Base-by-base conservation (phyloP, 441 rosid genomes). In the Omphalea diandra region DNA sequence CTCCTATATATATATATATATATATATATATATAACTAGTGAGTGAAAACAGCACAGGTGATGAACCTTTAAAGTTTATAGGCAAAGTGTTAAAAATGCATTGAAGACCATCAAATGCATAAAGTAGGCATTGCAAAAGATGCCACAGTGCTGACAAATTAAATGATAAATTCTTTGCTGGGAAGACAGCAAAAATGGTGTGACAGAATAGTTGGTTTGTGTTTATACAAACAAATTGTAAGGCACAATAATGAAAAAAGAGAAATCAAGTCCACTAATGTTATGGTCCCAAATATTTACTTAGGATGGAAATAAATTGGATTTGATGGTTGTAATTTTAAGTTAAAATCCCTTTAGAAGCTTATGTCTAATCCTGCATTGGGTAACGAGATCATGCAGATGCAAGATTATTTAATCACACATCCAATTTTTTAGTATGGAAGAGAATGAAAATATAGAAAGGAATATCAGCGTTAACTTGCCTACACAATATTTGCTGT, bases 1-100 rank as follows among this genome's bases (percentile, higher is more conserved):
- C n/a, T n/a, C n/a, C n/a, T n/a, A n/a, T n/a, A n/a, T n/a, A n/a
- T n/a, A n/a, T n/a, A n/a, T n/a, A n/a, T n/a, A n/a, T n/a, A n/a
- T n/a, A n/a, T n/a, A n/a, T n/a, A n/a, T n/a, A n/a, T n/a, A n/a
- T n/a, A n/a, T n/a, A n/a, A n/a, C n/a, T n/a, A n/a, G n/a, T n/a
- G n/a, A n/a, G n/a, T n/a, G n/a, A n/a, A n/a, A n/a, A 69, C 18
- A 60, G 68, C 65, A 60, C 1, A 67, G 43, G 44, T 43, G 52
- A 36, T 68, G 15, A 60, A 62, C 59, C 41, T 59, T 67, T 29
- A 35, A 7, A 59, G 69, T 77, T 32, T 58, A 69, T 36, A 7
- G 53, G 22, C 32, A 40, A 57, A 2, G 3, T 49, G 38, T 40
- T 49, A 24, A 52, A 69, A 32, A 20, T 44, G 12, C 20, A 68